Conservation (phyloP, 768 basidiomycete genomes). For the Cyathus striatus region DNA sequence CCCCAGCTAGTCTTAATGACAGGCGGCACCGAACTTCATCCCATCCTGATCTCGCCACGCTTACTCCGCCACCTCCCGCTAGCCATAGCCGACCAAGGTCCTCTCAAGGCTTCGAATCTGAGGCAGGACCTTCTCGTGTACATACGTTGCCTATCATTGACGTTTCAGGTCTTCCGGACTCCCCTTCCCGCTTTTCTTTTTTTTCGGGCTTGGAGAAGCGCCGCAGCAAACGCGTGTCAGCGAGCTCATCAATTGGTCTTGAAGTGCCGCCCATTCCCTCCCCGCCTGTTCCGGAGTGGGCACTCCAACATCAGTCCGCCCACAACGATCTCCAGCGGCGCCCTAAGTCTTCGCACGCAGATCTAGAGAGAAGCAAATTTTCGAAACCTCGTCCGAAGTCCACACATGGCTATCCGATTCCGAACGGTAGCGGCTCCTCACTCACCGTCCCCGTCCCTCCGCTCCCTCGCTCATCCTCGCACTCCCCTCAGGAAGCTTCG, state of each 20-base stretch:
- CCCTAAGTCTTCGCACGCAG: neutral
- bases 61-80: neutral
- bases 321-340: neutral
- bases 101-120: neutral
- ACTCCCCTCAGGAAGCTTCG: neutral
- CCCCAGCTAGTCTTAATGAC: too few relatives aligned
- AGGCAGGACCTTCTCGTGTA: neutral
- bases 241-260: neutral
- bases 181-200: neutral
- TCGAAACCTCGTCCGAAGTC: neutral
- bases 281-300: constrained; percentile 1
- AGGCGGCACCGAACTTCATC: constrained; percentile 10
- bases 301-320: neutral
- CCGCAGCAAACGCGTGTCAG: neutral
- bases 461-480: too few relatives aligned
- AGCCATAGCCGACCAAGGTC: constrained; percentile 3
- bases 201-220: neutral
- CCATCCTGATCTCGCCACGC: constrained; percentile 13
- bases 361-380: too few relatives aligned
- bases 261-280: neutral
- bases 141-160: neutral
- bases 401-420: too few relatives aligned
- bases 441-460: neutral
- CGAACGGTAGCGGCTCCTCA: too few relatives aligned
- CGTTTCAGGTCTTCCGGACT: neutral